A percentile compares a stretch with the other conserved stretches of the same genome.
Evolutionary conservation across 257 asterid genomes (phyloP).

Genomic region (Echites panduratus): DNA sequence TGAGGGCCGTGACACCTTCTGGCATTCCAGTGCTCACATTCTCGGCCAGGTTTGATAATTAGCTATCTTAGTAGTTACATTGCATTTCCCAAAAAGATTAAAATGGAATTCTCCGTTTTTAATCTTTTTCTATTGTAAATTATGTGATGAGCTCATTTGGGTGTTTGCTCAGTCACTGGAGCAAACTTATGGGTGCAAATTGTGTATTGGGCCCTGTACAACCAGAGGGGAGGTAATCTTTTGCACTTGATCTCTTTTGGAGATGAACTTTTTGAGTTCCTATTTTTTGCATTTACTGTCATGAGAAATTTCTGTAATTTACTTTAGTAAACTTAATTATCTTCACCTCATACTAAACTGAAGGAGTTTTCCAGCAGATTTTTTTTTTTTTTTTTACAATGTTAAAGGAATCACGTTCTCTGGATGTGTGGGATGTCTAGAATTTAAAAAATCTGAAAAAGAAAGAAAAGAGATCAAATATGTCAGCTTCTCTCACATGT

Average conservation of each 20-base stretch:
- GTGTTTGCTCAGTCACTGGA: slow-evolving; percentile 57
- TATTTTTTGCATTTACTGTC: not conserved
- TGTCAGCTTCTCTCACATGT: not conserved
- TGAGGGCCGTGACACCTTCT: slow-evolving; percentile 93
- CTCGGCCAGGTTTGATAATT: slow-evolving; percentile 68
- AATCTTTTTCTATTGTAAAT: not conserved
- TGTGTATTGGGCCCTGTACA: slow-evolving; percentile 94
- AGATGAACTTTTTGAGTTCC: not conserved
- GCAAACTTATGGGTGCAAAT: slow-evolving; percentile 81
- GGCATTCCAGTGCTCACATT: slow-evolving; percentile 99
- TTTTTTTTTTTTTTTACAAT: not conserved
- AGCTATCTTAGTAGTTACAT: not conserved
- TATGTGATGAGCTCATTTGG: not conserved
- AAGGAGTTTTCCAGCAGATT: not conserved
- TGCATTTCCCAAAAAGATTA: not conserved
- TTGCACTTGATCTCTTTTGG: slow-evolving; percentile 9
- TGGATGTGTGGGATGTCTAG: not conserved
- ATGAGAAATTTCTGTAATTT: not conserved
- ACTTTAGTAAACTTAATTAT: not conserved
- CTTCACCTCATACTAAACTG: not conserved
- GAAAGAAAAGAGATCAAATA: not conserved
- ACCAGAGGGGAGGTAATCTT: slow-evolving; percentile 81
- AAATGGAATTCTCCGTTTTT: not conserved
- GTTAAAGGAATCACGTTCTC: not conserved
- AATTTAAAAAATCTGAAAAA: not conserved